A percentile compares a stretch with the other conserved stretches of the same genome.
phyloP scores from a whole-genome alignment of 306 rosid genomes.

The Chamaecrista fasciculata region DNA sequence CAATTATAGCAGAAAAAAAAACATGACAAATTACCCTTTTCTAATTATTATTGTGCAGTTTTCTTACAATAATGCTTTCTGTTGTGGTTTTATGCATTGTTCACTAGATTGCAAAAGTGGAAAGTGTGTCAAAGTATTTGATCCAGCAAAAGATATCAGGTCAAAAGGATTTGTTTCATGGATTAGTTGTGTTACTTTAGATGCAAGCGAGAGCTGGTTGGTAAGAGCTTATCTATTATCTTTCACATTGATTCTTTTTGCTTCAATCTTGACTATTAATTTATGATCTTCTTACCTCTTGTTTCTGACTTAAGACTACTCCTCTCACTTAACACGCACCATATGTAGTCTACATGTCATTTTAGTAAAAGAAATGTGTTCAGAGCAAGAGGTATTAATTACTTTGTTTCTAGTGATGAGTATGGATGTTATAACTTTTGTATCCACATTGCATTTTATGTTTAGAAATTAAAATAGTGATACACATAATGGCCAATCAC shows the following conservation, averaged over 20 bases:
- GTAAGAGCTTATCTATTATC: conserved; percentile 47
- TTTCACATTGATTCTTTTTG: background rate
- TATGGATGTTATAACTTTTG: background rate
- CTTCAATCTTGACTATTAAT: too few species aligned
- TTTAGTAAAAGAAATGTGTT: conserved; percentile 16
- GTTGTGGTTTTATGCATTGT: conserved; percentile 33
- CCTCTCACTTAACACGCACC: too few species aligned
- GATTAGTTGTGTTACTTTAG: conserved; percentile 76
- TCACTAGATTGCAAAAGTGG: conserved; percentile 84
- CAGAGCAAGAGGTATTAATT: background rate
- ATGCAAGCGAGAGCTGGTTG: conserved; percentile 95
- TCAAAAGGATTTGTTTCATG: conserved; percentile 54
- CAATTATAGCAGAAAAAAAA: conserved; percentile 11
- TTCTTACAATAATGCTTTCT: conserved; percentile 11
- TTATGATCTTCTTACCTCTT: too few species aligned
- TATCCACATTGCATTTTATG: background rate
- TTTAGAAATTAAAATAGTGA: conserved; percentile 1
- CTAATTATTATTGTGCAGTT: conserved; percentile 9
- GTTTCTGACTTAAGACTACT: too few species aligned
- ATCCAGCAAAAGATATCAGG: conserved; percentile 58
- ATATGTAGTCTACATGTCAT: background rate
- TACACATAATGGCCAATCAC: background rate
- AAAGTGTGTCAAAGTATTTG: conserved; percentile 65
- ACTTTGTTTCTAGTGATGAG: conserved; percentile 10
- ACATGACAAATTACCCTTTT: background rate